phyloP scores from a whole-genome alignment of 441 rosid genomes.

The Oxalis stricta region DNA sequence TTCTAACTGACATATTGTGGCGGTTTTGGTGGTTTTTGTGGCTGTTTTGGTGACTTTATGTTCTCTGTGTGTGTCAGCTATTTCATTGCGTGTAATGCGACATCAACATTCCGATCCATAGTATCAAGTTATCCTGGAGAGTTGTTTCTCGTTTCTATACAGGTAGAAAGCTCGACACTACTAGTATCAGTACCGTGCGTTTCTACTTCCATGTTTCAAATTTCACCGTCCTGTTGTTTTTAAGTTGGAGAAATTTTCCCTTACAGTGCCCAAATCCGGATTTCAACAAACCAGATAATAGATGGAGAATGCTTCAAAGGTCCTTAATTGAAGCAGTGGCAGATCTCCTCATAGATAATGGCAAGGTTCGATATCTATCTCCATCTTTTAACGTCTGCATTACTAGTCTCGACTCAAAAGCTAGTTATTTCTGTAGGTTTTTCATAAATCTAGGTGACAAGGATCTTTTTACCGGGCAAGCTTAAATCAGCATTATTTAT shows the following conservation, averaged over 20 bases:
- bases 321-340: conserved; percentile 53
- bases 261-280: conserved; percentile 73
- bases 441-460: too few relatives aligned
- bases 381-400: not conserved
- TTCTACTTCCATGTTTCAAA: not conserved
- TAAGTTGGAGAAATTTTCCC: too few relatives aligned
- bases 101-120: conserved; percentile 45
- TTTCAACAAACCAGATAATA: conserved; percentile 45
- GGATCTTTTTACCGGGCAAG: too few relatives aligned
- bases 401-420: not conserved
- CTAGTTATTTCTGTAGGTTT: too few relatives aligned
- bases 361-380: conserved; percentile 32
- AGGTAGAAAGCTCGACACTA: conserved; percentile 19
- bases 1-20: too few relatives aligned
- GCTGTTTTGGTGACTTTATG: too few relatives aligned
- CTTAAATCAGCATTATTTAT: too few relatives aligned
- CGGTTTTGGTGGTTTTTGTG: too few relatives aligned
- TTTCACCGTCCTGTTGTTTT: conserved; percentile 4
- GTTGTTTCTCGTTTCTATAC: conserved; percentile 45
- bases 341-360: conserved; percentile 39
- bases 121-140: conserved; percentile 53
- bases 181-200: not conserved
- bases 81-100: conserved; percentile 54
- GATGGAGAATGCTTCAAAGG: conserved; percentile 67
- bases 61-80: conserved; percentile 23